Percentiles rank a stretch among this genome's conserved stretches.
These are phyloP conservation scores for Leccinum boreale DNA, from an alignment of 768 basidiomycete species.

Conservation along the genomic window DNA sequence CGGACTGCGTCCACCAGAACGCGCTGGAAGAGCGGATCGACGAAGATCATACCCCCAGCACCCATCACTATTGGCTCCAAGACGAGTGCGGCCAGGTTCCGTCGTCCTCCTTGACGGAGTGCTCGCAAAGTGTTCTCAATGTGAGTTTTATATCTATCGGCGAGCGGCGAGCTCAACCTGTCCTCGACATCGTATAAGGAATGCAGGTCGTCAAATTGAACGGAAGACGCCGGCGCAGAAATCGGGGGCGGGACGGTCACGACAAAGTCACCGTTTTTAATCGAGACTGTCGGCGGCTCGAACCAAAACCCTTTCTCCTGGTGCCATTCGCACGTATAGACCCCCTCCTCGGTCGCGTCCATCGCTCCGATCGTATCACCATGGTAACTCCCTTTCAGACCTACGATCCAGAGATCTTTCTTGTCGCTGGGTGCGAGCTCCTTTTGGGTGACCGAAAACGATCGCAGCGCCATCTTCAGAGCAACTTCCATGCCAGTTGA, in stretches of 20 bases:
- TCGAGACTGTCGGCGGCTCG: constrained; percentile 76
- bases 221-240: constrained; percentile 23
- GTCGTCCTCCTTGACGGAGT: constrained; percentile 39
- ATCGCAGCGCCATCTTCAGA: constrained; percentile 91
- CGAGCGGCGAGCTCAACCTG: constrained; percentile 61
- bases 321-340: constrained; percentile 97
- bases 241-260: constrained; percentile 55
- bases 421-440: constrained; percentile 36
- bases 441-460: constrained; percentile 44
- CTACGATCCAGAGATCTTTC: constrained; percentile 71
- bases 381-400: constrained; percentile 91
- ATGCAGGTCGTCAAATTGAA: constrained; percentile 41
- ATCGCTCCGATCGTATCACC: constrained; percentile 97
- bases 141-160: constrained; percentile 56
- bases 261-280: constrained; percentile 55
- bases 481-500: constrained; percentile 98
- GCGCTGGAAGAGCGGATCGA: constrained; percentile 94
- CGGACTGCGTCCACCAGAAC: constrained; percentile 82
- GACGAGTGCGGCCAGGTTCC: constrained; percentile 68
- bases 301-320: constrained; percentile 91
- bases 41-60: constrained; percentile 95
- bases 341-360: constrained; percentile 91
- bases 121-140: constrained; percentile 50
- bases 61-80: constrained; percentile 93
- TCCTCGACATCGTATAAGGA: constrained; percentile 67